A percentile compares a stretch with the other conserved stretches of the same genome.
Evolutionary conservation across 208 protist species (phyloP).

Genomic region (Angomonas deanei): DNA sequence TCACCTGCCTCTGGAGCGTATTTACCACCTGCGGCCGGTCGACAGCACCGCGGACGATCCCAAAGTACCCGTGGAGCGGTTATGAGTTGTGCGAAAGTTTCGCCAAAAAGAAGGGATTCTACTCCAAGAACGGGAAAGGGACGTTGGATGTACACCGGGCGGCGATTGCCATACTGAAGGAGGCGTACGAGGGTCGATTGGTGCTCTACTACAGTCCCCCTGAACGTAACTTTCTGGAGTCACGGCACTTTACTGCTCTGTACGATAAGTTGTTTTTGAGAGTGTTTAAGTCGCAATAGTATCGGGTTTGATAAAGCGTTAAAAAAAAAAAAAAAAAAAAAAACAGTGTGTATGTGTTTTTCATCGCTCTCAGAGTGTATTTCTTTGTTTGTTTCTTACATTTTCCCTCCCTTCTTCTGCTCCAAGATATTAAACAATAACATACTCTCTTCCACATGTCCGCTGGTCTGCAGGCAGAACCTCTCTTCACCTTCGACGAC

Average conservation of each 20-base stretch:
- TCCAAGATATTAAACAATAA: too few species aligned
- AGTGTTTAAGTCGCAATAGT: too few species aligned
- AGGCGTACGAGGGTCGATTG: slow-evolving; percentile 83
- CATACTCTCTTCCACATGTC: not conserved
- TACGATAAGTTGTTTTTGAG: not conserved
- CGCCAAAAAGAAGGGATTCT: slow-evolving; percentile 82
- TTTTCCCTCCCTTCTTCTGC: not conserved
- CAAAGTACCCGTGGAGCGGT: slow-evolving; percentile 65
- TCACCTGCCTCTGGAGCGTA: slow-evolving; percentile 84
- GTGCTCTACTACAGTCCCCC: slow-evolving; percentile 85
- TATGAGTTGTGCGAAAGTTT: slow-evolving; percentile 92
- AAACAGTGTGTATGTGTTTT: not conserved
- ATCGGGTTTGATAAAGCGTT: too few species aligned
- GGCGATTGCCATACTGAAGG: slow-evolving; percentile 83
- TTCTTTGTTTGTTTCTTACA: not conserved
- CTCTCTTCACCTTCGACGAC: slow-evolving; percentile 65
- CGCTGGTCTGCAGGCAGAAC: not conserved
- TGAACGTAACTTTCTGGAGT: slow-evolving; percentile 43
- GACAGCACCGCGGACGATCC: slow-evolving; percentile 26
- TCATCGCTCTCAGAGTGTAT: not conserved
- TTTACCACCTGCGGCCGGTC: slow-evolving; percentile 82
- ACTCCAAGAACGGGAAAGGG: slow-evolving; percentile 83
- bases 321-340: not conserved
- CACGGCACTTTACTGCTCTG: slow-evolving; percentile 37
- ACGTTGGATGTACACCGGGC: slow-evolving; percentile 86